Conservation (phyloP, 169 alveolate genomes). For the Eimeria brunetti region DNA sequence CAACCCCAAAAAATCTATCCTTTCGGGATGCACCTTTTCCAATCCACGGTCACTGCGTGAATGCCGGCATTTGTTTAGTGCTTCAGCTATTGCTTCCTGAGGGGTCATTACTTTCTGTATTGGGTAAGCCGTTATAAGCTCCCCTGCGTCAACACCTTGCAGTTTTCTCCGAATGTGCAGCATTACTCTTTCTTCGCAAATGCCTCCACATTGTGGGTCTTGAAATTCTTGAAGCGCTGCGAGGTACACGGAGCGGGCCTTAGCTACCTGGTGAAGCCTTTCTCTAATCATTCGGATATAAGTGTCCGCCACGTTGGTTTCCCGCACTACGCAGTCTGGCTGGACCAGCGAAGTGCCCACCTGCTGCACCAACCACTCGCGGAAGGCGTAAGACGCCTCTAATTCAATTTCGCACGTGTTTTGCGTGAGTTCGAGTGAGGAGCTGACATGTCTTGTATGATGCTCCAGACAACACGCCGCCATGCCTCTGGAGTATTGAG, state of each 20-base stretch:
- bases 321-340: slow-evolving; percentile 17
- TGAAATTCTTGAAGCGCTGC: slow-evolving; percentile 7
- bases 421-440: slow-evolving; percentile 12
- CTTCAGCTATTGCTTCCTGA: slow-evolving; percentile 1
- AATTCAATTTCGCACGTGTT: slow-evolving; percentile 34
- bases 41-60: slow-evolving; percentile 2
- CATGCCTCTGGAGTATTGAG: slow-evolving; percentile 11
- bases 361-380: slow-evolving; percentile 37
- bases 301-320: background rate
- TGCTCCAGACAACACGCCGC: slow-evolving; percentile 35
- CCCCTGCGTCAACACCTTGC: background rate
- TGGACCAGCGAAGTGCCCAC: background rate
- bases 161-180: background rate
- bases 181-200: background rate
- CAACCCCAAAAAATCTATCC: slow-evolving; percentile 22
- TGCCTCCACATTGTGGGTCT: background rate
- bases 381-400: slow-evolving; percentile 28
- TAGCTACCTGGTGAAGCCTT: background rate
- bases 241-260: slow-evolving; percentile 11
- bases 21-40: slow-evolving; percentile 44
- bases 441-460: background rate
- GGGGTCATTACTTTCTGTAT: background rate
- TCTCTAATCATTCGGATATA: background rate
- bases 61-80: background rate
- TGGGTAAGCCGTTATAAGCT: slow-evolving; percentile 19